phyloP scores from a whole-genome alignment of 2,329 filamentous ascomycete species.

The Calonectria pseudoreteaudii region DNA sequence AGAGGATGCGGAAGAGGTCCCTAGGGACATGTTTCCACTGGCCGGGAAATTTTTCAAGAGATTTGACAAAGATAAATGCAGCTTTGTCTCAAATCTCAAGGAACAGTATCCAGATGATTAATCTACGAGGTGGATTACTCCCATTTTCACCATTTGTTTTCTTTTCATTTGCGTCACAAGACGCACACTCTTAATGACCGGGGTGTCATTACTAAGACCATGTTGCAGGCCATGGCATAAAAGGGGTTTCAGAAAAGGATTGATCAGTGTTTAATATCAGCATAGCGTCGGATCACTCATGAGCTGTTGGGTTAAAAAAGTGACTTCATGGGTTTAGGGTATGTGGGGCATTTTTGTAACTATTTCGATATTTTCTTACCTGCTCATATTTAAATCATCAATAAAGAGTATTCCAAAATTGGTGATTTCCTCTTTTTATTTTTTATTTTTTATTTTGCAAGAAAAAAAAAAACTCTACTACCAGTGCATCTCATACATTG shows the following conservation, averaged over 20 bases:
- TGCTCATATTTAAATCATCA: not conserved
- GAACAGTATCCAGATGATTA: slow-evolving; percentile 91
- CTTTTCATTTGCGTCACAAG: not conserved
- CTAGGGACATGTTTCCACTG: slow-evolving; percentile 70
- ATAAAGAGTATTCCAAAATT: not conserved
- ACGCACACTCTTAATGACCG: not conserved
- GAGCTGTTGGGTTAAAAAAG: not conserved
- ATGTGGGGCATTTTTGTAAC: not conserved
- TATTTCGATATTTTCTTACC: not conserved
- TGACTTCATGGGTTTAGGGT: not conserved
- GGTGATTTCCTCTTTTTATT: not conserved
- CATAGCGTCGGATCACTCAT: slow-evolving; percentile 12
- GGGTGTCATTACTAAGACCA: not conserved
- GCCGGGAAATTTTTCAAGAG: slow-evolving; percentile 91
- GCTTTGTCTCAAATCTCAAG: slow-evolving; percentile 83
- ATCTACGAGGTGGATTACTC: slow-evolving; percentile 6
- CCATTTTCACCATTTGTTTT: not conserved
- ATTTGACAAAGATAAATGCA: slow-evolving; percentile 75
- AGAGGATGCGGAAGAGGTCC: slow-evolving; percentile 58
- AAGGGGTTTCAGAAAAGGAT: slow-evolving; percentile 8
- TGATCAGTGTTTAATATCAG: not conserved
- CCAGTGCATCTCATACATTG: too few relatives aligned
- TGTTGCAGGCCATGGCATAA: not conserved
- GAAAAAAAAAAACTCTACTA: not conserved
- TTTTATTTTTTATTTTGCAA: too few relatives aligned